Evolutionary conservation across 2,329 filamentous ascomycete species (phyloP).

Genomic region (Aspergillus sp.): DNA sequence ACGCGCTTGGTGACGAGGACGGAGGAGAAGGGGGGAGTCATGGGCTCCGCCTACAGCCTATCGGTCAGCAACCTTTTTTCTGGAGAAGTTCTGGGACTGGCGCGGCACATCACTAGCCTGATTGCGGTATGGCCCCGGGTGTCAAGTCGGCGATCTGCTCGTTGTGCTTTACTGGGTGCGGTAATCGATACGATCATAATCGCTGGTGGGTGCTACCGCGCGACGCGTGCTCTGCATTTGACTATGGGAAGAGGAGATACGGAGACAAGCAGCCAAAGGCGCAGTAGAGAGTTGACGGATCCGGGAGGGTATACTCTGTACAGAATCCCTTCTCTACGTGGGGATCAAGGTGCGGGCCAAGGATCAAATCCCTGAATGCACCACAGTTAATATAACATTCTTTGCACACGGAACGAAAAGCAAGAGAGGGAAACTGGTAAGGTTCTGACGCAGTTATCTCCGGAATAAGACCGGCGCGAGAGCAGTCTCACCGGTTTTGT

Average conservation of each 20-base stretch:
- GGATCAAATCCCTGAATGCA: neutral
- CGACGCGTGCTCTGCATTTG: neutral
- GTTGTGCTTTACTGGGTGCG: conserved; percentile 6
- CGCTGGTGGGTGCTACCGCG: neutral
- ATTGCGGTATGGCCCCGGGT: conserved; percentile 10
- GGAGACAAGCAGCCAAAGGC: no score
- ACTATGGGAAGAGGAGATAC: no score
- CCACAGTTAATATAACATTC: neutral
- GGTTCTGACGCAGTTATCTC: neutral
- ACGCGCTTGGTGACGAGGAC: neutral
- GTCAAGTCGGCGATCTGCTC: conserved; percentile 19
- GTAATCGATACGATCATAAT: conserved; percentile 13
- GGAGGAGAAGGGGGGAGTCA: neutral
- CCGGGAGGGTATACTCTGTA: neutral
- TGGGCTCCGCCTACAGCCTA: neutral
- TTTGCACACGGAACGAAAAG: neutral
- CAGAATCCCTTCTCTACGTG: neutral
- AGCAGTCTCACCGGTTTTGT: neutral
- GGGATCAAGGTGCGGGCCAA: neutral
- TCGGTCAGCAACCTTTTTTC: conserved; percentile 12
- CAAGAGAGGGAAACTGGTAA: neutral
- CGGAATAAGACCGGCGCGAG: neutral
- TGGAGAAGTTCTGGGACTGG: conserved; percentile 10
- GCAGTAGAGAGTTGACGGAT: neutral
- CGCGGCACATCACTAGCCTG: conserved; percentile 12